These are phyloP conservation scores for Lepidium campestre DNA, from an alignment of 441 rosid species.

Conservation along the genomic window DNA sequence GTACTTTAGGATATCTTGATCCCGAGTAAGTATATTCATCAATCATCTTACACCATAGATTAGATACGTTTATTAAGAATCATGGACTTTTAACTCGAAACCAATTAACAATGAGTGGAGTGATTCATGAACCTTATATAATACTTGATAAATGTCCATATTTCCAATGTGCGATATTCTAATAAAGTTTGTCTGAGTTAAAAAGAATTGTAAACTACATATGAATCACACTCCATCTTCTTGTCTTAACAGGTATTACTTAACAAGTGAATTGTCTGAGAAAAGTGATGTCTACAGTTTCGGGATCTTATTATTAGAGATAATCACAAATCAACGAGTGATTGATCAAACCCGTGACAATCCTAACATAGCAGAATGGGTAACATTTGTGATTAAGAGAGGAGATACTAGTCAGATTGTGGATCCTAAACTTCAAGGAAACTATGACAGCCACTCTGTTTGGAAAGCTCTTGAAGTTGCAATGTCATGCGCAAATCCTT, in stretches of 20 bases:
- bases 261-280: slow-evolving; percentile 15
- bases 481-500: slow-evolving; percentile 31
- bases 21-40: slow-evolving; percentile 34
- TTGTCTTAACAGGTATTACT: slow-evolving; percentile 24
- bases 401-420: slow-evolving; percentile 36
- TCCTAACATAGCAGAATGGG: slow-evolving; percentile 32
- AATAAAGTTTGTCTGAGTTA: too few species aligned
- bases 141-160: too few species aligned
- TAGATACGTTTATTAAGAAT: neutral
- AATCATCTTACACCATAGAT: neutral
- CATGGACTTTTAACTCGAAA: too few species aligned
- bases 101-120: too few species aligned
- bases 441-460: slow-evolving; percentile 25
- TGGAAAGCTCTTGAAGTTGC: slow-evolving; percentile 45
- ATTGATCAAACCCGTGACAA: slow-evolving; percentile 8
- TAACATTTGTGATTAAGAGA: slow-evolving; percentile 1
- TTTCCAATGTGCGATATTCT: too few species aligned
- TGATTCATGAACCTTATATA: too few species aligned
- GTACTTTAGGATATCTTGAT: slow-evolving; percentile 53
- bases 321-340: slow-evolving; percentile 34
- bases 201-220: neutral
- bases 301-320: slow-evolving; percentile 36
- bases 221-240: neutral
- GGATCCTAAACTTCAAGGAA: slow-evolving; percentile 36
- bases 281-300: slow-evolving; percentile 46